Conservation (phyloP, 1,139 yeast genomes). For the Debaryomyces psychrophilus region DNA sequence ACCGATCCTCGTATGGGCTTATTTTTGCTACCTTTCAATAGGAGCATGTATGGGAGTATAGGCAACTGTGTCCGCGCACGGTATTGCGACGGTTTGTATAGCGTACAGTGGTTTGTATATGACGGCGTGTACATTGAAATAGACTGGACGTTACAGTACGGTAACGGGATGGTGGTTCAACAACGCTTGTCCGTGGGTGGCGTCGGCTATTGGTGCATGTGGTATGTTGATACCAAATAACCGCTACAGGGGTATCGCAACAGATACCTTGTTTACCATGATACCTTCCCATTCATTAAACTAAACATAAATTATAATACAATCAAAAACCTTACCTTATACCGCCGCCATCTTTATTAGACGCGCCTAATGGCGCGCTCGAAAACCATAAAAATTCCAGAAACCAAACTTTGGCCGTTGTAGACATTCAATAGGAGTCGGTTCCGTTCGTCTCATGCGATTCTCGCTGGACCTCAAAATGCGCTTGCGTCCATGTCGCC, state of each 20-base stretch:
- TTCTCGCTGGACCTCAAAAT: no score
- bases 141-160: no score
- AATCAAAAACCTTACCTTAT: constrained; percentile 1
- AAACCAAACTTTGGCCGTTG: not conserved
- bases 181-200: no score
- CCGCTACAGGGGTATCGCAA: not conserved
- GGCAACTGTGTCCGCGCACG: no score
- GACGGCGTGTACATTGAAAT: no score
- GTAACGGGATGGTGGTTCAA: no score
- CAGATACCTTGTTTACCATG: not conserved
- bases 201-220: no score
- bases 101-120: no score
- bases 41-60: not conserved
- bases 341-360: not conserved
- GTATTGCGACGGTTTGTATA: no score
- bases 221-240: not conserved
- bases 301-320: constrained; percentile 8
- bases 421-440: not conserved
- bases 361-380: not conserved
- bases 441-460: no score
- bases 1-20: not conserved
- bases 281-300: not conserved
- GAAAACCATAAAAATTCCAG: not conserved
- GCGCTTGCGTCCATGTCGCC: no score
- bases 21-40: not conserved